A percentile compares a stretch with the other conserved stretches of the same genome.
Evolutionary conservation across 306 rosid genomes (phyloP).

Genomic region (Herpetospermum pedunculosum): DNA sequence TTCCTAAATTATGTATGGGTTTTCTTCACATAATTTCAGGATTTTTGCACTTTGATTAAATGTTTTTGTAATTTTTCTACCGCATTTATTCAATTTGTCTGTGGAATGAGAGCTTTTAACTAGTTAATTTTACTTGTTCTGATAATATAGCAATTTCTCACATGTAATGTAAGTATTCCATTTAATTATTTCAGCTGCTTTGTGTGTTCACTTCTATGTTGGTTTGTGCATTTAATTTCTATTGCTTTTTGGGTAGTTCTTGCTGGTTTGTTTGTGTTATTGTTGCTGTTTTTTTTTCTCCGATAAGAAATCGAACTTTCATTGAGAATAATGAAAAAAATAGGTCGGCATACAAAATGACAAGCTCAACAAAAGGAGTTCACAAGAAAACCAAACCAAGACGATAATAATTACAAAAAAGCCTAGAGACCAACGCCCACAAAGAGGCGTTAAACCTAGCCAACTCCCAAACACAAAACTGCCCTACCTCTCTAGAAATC

Average conservation of each 20-base stretch:
- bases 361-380: too few relatives aligned
- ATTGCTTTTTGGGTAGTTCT: neutral
- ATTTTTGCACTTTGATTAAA: neutral
- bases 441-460: too few relatives aligned
- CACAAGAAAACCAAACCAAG: too few relatives aligned
- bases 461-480: too few relatives aligned
- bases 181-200: neutral
- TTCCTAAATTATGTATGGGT: neutral
- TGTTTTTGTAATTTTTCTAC: neutral
- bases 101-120: neutral
- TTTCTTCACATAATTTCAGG: neutral
- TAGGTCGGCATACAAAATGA: too few relatives aligned
- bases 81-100: neutral
- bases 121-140: neutral
- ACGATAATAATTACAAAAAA: too few relatives aligned
- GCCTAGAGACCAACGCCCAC: too few relatives aligned
- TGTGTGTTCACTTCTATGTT: neutral
- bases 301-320: too few relatives aligned
- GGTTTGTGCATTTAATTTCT: neutral
- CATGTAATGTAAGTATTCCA: neutral
- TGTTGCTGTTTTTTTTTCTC: neutral
- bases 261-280: neutral
- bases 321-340: too few relatives aligned
- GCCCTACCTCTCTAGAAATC: too few relatives aligned
- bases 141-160: neutral